Evolutionary conservation across 1,139 yeast genomes (phyloP).

Genomic region (Saccharomycopsis crataegensis): DNA sequence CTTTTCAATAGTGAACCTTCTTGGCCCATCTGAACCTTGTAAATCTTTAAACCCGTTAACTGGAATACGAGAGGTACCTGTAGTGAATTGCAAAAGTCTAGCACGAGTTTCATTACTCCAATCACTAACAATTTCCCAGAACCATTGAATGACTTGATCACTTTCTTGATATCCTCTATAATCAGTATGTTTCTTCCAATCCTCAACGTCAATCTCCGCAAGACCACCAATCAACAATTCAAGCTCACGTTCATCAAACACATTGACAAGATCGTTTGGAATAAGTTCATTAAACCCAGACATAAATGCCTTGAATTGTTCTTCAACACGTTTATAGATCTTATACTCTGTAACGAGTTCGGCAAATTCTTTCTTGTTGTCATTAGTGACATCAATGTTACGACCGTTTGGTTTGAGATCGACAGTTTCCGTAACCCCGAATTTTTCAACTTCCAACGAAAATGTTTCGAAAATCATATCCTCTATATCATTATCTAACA

Average conservation of each 20-base stretch:
- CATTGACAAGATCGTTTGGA: slow-evolving; percentile 93
- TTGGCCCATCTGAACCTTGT: slow-evolving; percentile 98
- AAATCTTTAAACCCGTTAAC: slow-evolving; percentile 97
- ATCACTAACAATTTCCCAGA: slow-evolving; percentile 88
- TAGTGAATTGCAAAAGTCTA: slow-evolving; percentile 87
- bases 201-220: slow-evolving; percentile 95
- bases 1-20: slow-evolving; percentile 95
- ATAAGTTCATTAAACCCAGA: slow-evolving; percentile 96
- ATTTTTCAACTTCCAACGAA: slow-evolving; percentile 92
- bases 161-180: slow-evolving; percentile 95
- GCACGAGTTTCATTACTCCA: slow-evolving; percentile 98
- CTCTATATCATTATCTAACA: slow-evolving; percentile 87
- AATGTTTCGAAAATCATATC: slow-evolving; percentile 81
- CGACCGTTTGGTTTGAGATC: slow-evolving; percentile 88
- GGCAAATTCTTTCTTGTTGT: slow-evolving; percentile 90
- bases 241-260: slow-evolving; percentile 94
- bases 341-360: slow-evolving; percentile 96
- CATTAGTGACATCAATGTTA: slow-evolving; percentile 86
- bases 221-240: slow-evolving; percentile 96
- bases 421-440: slow-evolving; percentile 86
- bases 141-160: slow-evolving; percentile 97
- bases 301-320: slow-evolving; percentile 92
- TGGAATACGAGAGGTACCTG: slow-evolving; percentile 98
- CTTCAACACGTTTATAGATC: slow-evolving; percentile 86
- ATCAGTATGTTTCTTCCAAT: slow-evolving; percentile 98